Evolutionary conservation across 1,139 yeast species (phyloP).

Genomic region (Yamadazyma triangularis): DNA sequence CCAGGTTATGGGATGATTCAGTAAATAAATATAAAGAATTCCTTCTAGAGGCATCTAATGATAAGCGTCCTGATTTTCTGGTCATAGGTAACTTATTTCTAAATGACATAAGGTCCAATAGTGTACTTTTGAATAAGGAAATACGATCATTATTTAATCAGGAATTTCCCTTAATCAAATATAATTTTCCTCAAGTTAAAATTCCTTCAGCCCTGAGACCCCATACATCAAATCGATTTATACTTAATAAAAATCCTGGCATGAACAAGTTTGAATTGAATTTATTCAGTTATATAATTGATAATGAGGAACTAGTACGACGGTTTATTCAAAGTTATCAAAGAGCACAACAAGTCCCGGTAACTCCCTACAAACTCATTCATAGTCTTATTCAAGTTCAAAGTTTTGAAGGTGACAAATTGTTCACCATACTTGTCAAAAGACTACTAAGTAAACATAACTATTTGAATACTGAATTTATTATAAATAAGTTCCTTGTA

Average conservation of each 20-base stretch:
- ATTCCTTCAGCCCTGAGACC: conserved; percentile 8
- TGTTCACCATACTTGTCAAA: conserved; percentile 12
- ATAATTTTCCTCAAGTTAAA: conserved; percentile 9
- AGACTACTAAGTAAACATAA: conserved; percentile 6
- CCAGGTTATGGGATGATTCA: conserved; percentile 8
- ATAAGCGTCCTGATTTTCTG: background rate
- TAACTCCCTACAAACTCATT: conserved; percentile 7
- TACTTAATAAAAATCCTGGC: conserved; percentile 7
- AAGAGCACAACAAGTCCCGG: conserved; percentile 1
- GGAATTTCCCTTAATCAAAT: conserved; percentile 1
- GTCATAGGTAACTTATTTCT: background rate
- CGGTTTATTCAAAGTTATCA: conserved; percentile 8
- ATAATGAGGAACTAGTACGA: conserved; percentile 8
- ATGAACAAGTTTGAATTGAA: conserved; percentile 7
- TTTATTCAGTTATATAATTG: conserved; percentile 12
- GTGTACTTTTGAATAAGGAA: background rate
- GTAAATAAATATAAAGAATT: conserved; percentile 7
- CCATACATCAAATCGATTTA: conserved; percentile 6
- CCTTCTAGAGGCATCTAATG: background rate
- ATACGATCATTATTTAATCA: background rate
- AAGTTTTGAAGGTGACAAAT: conserved; percentile 13
- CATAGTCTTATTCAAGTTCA: conserved; percentile 12
- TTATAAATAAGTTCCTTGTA: conserved; percentile 5
- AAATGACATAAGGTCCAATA: background rate
- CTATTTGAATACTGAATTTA: conserved; percentile 4